Evolutionary conservation across 78 protist species (phyloP), one percentile per base, ranked within the genome.

Genomic region (Monocercomonoides exilis): DNA sequence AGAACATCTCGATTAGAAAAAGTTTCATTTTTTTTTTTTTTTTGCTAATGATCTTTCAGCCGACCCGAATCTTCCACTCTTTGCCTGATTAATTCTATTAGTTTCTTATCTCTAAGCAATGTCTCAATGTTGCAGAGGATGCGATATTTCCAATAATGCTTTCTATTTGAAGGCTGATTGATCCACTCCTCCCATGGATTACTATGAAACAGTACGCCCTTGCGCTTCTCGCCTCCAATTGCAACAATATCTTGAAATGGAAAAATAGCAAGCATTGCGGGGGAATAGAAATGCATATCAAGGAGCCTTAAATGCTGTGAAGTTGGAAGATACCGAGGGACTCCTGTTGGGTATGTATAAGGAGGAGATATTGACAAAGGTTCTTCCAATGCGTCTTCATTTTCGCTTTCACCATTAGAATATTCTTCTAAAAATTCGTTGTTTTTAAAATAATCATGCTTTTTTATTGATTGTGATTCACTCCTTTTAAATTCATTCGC

Each of bases 71-170:
- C 85, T 41, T 79, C 84, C 21, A 85, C 84, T 44, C 33, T 85
- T 29, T 80, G 11, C 1, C 82, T 2, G 2, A 88, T 42, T 34
- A 0, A 0, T 11, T 45, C 46, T 41, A 44, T 81, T n/a, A 88
- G 41, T 34, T 41, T 77, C 70, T 43, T 70, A 41, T 88, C 77
- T 21, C 4, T 0, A 1, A n/a, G 1, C 41, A 88, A 79, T 33
- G 4, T 43, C 77, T 88, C 90, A 5, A 84, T 2, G 29, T 77
- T 2, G 44, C 43, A 2, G 41, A 46, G 90, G 38, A 84, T 44
- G 2, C 90, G 70, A 46, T 88, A 88, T 1, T 79, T 41, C 90
- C 90, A 88, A 77, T 79, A 88, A 44, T 81, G 80, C 42, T n/a
- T 1, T 44, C 44, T 46, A 44, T 70, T 82, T 35, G 6, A 29